Evolutionary conservation across 2,329 filamentous ascomycete species (phyloP).

Genomic region (Penicillium sp.): DNA sequence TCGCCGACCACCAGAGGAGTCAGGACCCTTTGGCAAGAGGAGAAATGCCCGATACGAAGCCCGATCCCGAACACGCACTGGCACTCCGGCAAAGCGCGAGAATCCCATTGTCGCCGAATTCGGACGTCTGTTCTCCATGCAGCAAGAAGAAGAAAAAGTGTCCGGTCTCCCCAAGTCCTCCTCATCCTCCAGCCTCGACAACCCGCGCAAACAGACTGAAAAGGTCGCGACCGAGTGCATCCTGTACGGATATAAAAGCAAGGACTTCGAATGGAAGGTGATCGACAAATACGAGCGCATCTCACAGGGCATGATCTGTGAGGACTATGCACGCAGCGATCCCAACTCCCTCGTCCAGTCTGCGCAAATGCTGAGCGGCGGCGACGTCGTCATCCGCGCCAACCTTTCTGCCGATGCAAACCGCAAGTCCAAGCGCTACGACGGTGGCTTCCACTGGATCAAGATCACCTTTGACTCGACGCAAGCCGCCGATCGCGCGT

Average conservation of each 20-base stretch:
- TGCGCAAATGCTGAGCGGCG: conserved; percentile 68
- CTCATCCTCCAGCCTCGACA: conserved; percentile 42
- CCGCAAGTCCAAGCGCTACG: conserved; percentile 74
- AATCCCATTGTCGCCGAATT: conserved; percentile 53
- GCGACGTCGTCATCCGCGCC: conserved; percentile 67
- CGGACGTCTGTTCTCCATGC: conserved; percentile 44
- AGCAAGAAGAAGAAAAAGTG: conserved; percentile 45
- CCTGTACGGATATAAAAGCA: conserved; percentile 77
- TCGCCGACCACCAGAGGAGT: conserved; percentile 57
- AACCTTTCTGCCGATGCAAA: conserved; percentile 71
- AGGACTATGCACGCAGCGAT: conserved; percentile 89
- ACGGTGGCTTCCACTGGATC: conserved; percentile 88
- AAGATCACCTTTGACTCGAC: conserved; percentile 77
- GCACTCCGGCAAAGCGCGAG: conserved; percentile 57
- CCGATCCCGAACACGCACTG: conserved; percentile 56
- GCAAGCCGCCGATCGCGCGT: conserved; percentile 67
- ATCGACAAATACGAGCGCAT: conserved; percentile 85
- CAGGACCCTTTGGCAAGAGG: conserved; percentile 60
- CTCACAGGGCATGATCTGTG: conserved; percentile 75
- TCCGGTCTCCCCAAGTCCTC: conserved; percentile 39
- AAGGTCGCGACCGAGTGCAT: conserved; percentile 74
- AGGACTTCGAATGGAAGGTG: conserved; percentile 70
- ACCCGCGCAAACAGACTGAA: conserved; percentile 37
- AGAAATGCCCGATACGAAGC: conserved; percentile 46
- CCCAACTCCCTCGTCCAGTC: conserved; percentile 68